A percentile compares a stretch with the other conserved stretches of the same genome.
These are phyloP conservation scores for Pilatotrama ljubarskyi DNA, from an alignment of 768 basidiomycete genomes.

Conservation along the genomic window DNA sequence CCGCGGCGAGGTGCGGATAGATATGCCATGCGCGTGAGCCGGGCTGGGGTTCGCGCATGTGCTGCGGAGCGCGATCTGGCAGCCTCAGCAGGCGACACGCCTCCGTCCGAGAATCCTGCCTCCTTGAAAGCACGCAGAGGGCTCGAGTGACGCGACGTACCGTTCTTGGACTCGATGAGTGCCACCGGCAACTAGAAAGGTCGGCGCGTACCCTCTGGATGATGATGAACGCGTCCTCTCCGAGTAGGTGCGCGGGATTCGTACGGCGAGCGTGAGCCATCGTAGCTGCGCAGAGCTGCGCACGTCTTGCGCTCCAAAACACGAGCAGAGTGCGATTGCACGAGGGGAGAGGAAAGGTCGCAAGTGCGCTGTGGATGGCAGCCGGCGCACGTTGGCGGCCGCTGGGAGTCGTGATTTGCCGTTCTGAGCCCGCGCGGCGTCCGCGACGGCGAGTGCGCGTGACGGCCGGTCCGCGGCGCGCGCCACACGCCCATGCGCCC, in stretches of 20 bases:
- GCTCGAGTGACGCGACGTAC: neutral
- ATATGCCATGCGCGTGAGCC: neutral
- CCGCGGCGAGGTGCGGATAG: too few relatives aligned
- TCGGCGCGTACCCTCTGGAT: neutral
- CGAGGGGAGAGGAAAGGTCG: neutral
- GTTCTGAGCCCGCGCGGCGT: neutral
- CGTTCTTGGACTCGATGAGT: neutral
- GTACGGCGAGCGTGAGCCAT: neutral
- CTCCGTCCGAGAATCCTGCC: neutral
- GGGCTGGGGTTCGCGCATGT: neutral
- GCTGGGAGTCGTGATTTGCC: neutral
- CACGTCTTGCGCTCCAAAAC: neutral
- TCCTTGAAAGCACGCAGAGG: neutral
- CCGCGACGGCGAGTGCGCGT: neutral
- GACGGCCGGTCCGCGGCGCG: neutral
- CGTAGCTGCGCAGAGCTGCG: neutral
- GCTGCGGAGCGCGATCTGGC: neutral
- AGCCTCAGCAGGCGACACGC: neutral
- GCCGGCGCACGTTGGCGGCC: neutral
- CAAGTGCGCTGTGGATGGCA: too few relatives aligned
- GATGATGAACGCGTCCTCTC: neutral
- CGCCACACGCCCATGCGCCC: too few relatives aligned
- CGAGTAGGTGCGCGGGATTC: neutral
- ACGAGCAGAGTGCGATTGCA: neutral
- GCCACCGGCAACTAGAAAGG: slow-evolving; percentile 8